Conservation (phyloP, 805 yeast species). For the Jamesozyma piceae region DNA sequence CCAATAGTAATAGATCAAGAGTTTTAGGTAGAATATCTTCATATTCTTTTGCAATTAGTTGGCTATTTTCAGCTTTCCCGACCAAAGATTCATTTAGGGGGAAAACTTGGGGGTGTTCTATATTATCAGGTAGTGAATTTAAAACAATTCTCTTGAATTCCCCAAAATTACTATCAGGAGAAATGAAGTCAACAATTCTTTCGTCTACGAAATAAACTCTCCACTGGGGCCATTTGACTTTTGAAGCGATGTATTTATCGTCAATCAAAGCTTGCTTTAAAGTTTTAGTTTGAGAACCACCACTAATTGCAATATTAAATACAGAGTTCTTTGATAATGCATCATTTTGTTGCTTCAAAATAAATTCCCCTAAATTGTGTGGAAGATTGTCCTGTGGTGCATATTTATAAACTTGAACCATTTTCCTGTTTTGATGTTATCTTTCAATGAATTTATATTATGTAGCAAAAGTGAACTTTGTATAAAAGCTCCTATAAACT, state of each 20-base stretch:
- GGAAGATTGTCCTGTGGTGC: constrained; percentile 54
- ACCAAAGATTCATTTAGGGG: constrained; percentile 59
- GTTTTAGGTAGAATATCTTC: constrained; percentile 43
- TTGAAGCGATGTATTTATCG: constrained; percentile 35
- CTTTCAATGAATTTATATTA: background rate
- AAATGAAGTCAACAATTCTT: constrained; percentile 73
- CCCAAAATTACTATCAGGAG: constrained; percentile 81
- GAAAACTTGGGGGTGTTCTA: constrained; percentile 37
- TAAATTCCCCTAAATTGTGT: constrained; percentile 51
- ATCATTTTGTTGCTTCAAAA: constrained; percentile 52
- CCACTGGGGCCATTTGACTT: constrained; percentile 65
- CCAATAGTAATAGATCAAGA: constrained; percentile 64
- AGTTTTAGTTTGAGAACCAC: constrained; percentile 81
- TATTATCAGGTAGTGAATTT: constrained; percentile 36
- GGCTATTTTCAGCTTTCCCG: constrained; percentile 44
- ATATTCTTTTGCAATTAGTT: constrained; percentile 56
- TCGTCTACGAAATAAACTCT: constrained; percentile 83
- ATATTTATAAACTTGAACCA: constrained; percentile 35
- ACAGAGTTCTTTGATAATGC: constrained; percentile 36
- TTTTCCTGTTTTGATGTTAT: constrained; percentile 5
- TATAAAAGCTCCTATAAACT: too few relatives aligned
- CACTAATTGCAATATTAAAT: constrained; percentile 77
- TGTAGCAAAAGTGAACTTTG: too few relatives aligned
- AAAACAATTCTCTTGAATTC: constrained; percentile 59
- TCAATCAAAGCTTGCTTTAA: constrained; percentile 54